Evolutionary conservation across 768 basidiomycete species (phyloP), one percentile per base, ranked within the genome.

Genomic region (Russula emetica): DNA sequence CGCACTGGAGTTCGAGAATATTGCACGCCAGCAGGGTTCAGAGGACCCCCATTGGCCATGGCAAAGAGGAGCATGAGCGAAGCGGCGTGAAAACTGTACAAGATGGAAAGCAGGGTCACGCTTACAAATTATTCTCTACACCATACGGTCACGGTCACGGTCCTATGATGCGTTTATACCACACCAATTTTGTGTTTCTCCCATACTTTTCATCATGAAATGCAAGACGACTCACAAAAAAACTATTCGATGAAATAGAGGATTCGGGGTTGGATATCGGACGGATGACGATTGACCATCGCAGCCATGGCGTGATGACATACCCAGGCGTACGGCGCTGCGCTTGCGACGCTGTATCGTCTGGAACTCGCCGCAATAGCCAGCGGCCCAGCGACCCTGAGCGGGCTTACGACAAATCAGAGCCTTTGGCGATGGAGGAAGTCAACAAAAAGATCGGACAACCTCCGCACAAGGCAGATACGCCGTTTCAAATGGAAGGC

Each of bases 1-100:
- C 9, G 80, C 76, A 1, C 61, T 49, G 0, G 82, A 85, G n/a
- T 81, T 80, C 28, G 82, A 84, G 56, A 69, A 71, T 0, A 64
- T 86, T 20, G 78, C 79, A 0, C 69, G 69, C 38, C 58, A 36
- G 5, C 68, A 63, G 20, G 79, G 79, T 2, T 73, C 72, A 0
- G 7, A 5, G 0, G 9, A 8, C 3, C 70, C 74, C 32, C 75
- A 71, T 2, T 82, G 76, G 77, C 30, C 62, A 45, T 67, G 72
- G 70, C 63, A 51, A 18, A 56, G 66, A 14, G 71, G 66, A 1
- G 70, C 61, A 0, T 72, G 60, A 67, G n/a, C n/a, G 22, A 47
- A 7, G 9, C 3, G n/a, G 28, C 28, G 28, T 28, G 28, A 28
- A 28, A 2, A 28, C 28, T 28, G 28, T 2, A 28, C 28, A 28